phyloP scores from a whole-genome alignment of 2,329 filamentous ascomycete species.

The Trichophyton simii region DNA sequence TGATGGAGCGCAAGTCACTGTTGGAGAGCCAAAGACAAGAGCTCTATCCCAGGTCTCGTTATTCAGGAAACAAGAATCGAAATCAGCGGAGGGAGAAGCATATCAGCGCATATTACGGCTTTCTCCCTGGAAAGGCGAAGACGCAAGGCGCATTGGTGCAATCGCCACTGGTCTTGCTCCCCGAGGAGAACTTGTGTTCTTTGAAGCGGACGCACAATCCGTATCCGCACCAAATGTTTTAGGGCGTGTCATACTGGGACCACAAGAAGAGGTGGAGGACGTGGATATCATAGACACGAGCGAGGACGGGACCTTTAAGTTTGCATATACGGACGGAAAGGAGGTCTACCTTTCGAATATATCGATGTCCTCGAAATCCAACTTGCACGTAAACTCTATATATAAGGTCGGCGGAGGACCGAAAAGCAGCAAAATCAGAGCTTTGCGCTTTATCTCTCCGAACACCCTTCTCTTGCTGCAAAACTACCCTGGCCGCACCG shows the following conservation, averaged over 20 bases:
- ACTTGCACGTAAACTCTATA: constrained; percentile 21
- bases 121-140: constrained; percentile 42
- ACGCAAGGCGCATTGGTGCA: constrained; percentile 55
- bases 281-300: constrained; percentile 29
- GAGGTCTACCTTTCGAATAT: constrained; percentile 59
- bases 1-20: constrained; percentile 23
- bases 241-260: constrained; percentile 39
- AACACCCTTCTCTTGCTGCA: constrained; percentile 43
- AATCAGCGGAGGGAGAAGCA: constrained; percentile 39
- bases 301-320: constrained; percentile 42
- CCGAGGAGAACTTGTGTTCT: constrained; percentile 66
- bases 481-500: constrained; percentile 43
- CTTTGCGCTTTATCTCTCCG: constrained; percentile 44
- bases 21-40: constrained; percentile 15
- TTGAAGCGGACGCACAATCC: constrained; percentile 50
- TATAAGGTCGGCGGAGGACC: constrained; percentile 6
- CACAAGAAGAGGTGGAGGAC: constrained; percentile 41
- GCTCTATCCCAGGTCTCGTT: constrained; percentile 40
- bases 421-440: constrained; percentile 40
- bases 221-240: constrained; percentile 42
- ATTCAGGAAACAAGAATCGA: constrained; percentile 32
- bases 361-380: constrained; percentile 34
- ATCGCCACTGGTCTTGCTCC: constrained; percentile 67
- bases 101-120: constrained; percentile 49
- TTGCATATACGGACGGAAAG: constrained; percentile 68